Evolutionary conservation across 164 flowering plant genomes (phyloP).

Genomic region (Hamamelis virginiana): DNA sequence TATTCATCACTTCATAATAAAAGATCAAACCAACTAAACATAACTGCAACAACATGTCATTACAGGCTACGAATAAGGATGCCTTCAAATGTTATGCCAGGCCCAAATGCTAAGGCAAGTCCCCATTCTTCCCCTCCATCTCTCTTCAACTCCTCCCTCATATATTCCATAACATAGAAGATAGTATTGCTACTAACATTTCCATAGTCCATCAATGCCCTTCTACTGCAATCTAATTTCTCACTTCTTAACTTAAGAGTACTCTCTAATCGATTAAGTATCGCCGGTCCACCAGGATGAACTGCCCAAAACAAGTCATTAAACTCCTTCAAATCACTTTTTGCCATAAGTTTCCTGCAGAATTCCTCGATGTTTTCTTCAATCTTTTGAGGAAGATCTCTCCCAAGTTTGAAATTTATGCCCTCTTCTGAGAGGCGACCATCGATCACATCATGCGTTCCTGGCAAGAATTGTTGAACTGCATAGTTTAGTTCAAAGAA

Average conservation of each 20-base stretch:
- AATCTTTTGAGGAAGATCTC: conserved; percentile 67
- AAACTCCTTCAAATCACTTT: conserved; percentile 28
- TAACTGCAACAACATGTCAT: neutral
- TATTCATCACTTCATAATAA: neutral
- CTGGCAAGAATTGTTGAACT: conserved; percentile 61
- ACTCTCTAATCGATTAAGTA: conserved; percentile 51
- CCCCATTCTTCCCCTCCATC: conserved; percentile 65
- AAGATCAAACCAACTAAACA: neutral
- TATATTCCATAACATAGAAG: conserved; percentile 58
- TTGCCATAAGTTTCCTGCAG: conserved; percentile 54
- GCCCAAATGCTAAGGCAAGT: conserved; percentile 64
- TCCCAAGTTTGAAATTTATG: conserved; percentile 62
- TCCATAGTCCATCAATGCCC: conserved; percentile 69
- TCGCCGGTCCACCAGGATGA: conserved; percentile 81
- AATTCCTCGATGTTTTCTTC: conserved; percentile 65
- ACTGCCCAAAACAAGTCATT: conserved; percentile 76
- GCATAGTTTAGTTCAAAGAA: conserved; percentile 62
- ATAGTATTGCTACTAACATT: conserved; percentile 71
- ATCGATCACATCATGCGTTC: conserved; percentile 51
- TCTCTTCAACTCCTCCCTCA: conserved; percentile 52
- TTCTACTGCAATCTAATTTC: conserved; percentile 58
- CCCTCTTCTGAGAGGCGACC: conserved; percentile 64
- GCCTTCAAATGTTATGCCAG: conserved; percentile 78
- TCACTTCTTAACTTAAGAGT: conserved; percentile 31
- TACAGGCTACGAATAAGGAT: conserved; percentile 57